Evolutionary conservation across 495 filamentous ascomycete genomes (phyloP), one percentile per base, ranked within the genome.

Genomic region (Halenospora varia): DNA sequence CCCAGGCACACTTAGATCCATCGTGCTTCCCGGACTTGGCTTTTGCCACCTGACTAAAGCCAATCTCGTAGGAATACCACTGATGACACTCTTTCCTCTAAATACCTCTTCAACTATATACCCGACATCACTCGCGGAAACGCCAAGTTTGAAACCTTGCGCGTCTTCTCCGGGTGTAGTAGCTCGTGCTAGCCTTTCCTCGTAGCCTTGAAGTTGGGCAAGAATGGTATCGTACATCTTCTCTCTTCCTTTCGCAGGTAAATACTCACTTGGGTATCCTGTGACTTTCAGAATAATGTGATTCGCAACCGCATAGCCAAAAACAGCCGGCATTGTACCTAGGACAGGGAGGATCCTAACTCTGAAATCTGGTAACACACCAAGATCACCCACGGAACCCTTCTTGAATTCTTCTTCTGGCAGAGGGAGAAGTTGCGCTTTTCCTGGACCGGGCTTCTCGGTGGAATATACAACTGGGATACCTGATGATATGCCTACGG

Each of bases 281-380:
- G 90, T 78, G n/a, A 96, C 80, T 41, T 86, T 83, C 60, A 94
- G 79, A 56, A 97, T 90, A 39, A 97, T 83, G 62, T 96, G 89
- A 68, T 97, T 99, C 1, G 94, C 94, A 23, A 87, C 79, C 1
- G 85, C 86, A 56, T 95, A 89, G 13, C 94, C 94, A 73, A 99
- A 99, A 0, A 97, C 82, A 1, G 93, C 92, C 1, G 94, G 94
- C 92, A 99, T 96, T 0, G 94, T 97, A 2, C 94, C 94, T 17
- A 99, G 72, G 0, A 99, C 94, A 0, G 94, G 94, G 44, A 99
- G 72, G 55, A 99, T 97, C 20, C 94, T 84, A 17, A 95, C 88
- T 8, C 94, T 80, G 73, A 99, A 99, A 67, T 96, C 92, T 0
- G 91, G 89, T 10, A 97, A 74, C 0, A 95, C 87, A 25, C 90